Evolutionary conservation across 768 basidiomycete genomes (phyloP).

Genomic region (Tulasnella sp.): DNA sequence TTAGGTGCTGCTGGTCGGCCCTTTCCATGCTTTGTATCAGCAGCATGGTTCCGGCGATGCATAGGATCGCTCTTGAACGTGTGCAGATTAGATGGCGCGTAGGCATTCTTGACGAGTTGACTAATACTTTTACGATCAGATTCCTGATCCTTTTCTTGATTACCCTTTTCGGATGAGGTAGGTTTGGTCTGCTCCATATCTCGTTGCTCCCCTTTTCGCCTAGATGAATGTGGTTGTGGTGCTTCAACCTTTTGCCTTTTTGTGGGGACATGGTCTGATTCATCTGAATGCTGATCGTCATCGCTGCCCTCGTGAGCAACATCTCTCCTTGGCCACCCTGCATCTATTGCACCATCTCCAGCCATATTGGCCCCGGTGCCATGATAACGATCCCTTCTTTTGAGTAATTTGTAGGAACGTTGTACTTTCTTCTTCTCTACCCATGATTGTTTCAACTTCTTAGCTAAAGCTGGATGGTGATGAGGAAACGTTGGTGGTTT

Average conservation of each 20-base stretch:
- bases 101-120: conserved; percentile 49
- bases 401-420: conserved; percentile 61
- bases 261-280: not conserved
- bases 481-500: too few species aligned
- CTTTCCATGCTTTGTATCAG: not conserved
- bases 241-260: not conserved
- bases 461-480: too few species aligned
- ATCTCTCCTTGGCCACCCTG: conserved; percentile 8
- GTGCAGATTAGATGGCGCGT: conserved; percentile 44
- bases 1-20: conserved; percentile 18
- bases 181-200: not conserved
- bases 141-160: not conserved
- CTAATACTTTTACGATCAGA: conserved; percentile 24
- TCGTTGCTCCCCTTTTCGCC: not conserved
- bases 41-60: conserved; percentile 20
- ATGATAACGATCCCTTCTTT: conserved; percentile 29
- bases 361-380: conserved; percentile 3
- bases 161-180: not conserved
- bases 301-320: conserved; percentile 4
- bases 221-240: not conserved
- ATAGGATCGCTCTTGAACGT: conserved; percentile 40
- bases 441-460: conserved; percentile 69
- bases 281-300: not conserved
- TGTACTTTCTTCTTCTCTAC: conserved; percentile 64
- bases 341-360: conserved; percentile 8